phyloP scores from a whole-genome alignment of 192 early-diverging fungal genomes.

The Entomortierella parvispora region DNA sequence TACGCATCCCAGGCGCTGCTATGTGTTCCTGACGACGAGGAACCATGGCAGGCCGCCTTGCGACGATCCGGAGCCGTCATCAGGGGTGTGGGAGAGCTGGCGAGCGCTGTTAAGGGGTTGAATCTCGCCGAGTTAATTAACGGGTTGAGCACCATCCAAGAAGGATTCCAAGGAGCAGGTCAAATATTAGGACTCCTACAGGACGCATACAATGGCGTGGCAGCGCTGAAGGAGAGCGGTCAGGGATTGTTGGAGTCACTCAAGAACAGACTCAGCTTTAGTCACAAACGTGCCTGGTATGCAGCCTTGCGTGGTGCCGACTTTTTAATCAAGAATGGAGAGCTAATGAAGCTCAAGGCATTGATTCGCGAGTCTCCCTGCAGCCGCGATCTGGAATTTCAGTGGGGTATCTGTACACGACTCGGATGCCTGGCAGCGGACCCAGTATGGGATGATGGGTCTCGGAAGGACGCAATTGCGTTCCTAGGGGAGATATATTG shows the following conservation, averaged over 20 bases:
- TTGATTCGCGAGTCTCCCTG: neutral
- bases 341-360: neutral
- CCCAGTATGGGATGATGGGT: neutral
- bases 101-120: neutral
- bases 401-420: slow-evolving; percentile 5
- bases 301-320: neutral
- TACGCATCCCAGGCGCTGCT: slow-evolving; percentile 10
- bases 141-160: neutral
- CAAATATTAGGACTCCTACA: neutral
- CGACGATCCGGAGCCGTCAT: neutral
- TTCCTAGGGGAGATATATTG: slow-evolving; percentile 7
- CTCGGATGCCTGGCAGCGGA: neutral
- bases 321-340: neutral
- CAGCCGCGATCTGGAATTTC: neutral
- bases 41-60: neutral
- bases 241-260: neutral
- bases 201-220: neutral
- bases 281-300: slow-evolving; percentile 1
- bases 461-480: neutral
- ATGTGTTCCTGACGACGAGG: neutral
- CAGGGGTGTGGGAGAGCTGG: neutral
- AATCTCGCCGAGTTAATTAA: neutral
- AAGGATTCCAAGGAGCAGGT: neutral
- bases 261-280: neutral
- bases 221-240: neutral